A percentile compares a stretch with the other conserved stretches of the same genome.
These are phyloP conservation scores for Septoria petroselini DNA, from an alignment of 2,329 filamentous ascomycete genomes.

Conservation along the genomic window DNA sequence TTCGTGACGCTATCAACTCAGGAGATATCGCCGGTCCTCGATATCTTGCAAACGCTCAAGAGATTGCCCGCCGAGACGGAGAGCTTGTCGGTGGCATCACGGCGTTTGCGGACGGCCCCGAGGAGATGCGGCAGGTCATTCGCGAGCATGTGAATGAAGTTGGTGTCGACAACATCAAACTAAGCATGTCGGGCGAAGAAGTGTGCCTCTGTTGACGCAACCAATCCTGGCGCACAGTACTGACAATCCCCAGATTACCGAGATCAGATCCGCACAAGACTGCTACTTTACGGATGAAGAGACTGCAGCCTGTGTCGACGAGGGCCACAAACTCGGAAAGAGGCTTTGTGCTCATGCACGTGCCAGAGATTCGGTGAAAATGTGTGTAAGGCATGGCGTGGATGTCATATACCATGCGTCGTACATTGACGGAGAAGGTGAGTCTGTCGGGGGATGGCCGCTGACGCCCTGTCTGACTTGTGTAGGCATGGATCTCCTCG, in stretches of 20 bases:
- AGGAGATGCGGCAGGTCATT: slow-evolving; percentile 34
- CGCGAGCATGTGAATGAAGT: slow-evolving; percentile 32
- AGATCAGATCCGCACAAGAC: slow-evolving; percentile 40
- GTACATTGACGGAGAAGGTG: slow-evolving; percentile 44
- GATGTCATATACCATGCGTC: slow-evolving; percentile 51
- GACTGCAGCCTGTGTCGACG: slow-evolving; percentile 49
- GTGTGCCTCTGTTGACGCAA: background rate
- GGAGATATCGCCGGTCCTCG: slow-evolving; percentile 50
- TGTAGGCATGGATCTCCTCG: slow-evolving; percentile 40
- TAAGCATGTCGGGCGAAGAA: slow-evolving; percentile 34
- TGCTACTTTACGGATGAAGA: slow-evolving; percentile 50
- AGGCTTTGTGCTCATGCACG: slow-evolving; percentile 43
- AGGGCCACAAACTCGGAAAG: slow-evolving; percentile 44
- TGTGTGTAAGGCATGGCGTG: slow-evolving; percentile 46
- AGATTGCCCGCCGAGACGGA: slow-evolving; percentile 48
- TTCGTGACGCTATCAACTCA: slow-evolving; percentile 50
- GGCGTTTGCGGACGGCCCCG: slow-evolving; percentile 39
- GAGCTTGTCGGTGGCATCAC: slow-evolving; percentile 46
- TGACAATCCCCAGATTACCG: slow-evolving; percentile 29
- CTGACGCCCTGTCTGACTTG: background rate
- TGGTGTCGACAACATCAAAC: slow-evolving; percentile 39
- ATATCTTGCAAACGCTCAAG: slow-evolving; percentile 50
- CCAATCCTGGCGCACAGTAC: background rate
- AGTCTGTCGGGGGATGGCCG: no score
- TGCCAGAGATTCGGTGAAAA: slow-evolving; percentile 45